Evolutionary conservation across 1,284 basidiomycete genomes (phyloP).

Genomic region (Microbotryomycetes sp.): DNA sequence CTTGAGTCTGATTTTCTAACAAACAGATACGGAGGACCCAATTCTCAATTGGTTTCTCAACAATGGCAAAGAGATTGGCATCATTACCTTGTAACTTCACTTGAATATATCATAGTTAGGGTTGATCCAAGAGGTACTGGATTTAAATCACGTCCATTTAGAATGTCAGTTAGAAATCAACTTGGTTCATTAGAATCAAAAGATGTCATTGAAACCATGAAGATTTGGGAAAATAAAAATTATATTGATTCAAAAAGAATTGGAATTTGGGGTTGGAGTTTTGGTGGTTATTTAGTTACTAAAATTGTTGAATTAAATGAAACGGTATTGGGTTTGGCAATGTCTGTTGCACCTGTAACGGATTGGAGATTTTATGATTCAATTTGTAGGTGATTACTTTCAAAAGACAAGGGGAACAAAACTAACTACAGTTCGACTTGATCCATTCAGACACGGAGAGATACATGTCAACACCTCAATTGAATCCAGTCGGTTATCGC

Average conservation of each 20-base stretch:
- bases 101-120: constrained; percentile 77
- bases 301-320: constrained; percentile 66
- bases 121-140: constrained; percentile 88
- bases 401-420: constrained; percentile 47
- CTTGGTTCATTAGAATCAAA: constrained; percentile 77
- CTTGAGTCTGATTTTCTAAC: not conserved
- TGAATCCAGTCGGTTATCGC: constrained; percentile 75
- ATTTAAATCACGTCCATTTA: constrained; percentile 69
- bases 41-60: constrained; percentile 67
- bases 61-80: constrained; percentile 73
- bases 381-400: constrained; percentile 39
- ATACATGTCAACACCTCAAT: constrained; percentile 81
- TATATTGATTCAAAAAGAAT: constrained; percentile 68
- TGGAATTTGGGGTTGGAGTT: constrained; percentile 94
- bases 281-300: constrained; percentile 86
- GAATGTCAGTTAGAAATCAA: constrained; percentile 76
- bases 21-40: constrained; percentile 79
- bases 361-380: constrained; percentile 47
- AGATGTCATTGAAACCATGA: constrained; percentile 79
- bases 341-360: constrained; percentile 63
- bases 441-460: constrained; percentile 56
- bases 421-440: constrained; percentile 49
- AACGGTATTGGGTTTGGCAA: constrained; percentile 55
- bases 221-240: constrained; percentile 42
- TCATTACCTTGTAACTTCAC: constrained; percentile 69